These are phyloP conservation scores for Umbilicus rupestris DNA, from an alignment of 164 flowering plant species.

Conservation along the genomic window DNA sequence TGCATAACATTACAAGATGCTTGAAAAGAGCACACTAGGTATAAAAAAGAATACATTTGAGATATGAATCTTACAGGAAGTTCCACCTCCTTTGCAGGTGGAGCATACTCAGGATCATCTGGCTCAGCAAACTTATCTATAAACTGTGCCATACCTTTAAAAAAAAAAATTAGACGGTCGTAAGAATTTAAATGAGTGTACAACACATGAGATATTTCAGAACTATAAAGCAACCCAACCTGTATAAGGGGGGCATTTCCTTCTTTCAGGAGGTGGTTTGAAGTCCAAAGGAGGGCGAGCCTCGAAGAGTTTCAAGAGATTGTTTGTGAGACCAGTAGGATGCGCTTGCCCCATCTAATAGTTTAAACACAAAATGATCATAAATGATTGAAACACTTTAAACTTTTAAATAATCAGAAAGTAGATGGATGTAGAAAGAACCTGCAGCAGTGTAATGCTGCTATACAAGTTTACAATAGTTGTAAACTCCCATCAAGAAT, in stretches of 20 bases:
- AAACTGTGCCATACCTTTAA: constrained; percentile 80
- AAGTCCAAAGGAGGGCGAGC: constrained; percentile 88
- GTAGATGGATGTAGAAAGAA: too few relatives aligned
- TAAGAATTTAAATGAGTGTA: background rate
- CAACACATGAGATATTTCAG: background rate
- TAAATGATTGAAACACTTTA: background rate
- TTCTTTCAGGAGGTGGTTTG: constrained; percentile 91
- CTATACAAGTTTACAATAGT: too few relatives aligned
- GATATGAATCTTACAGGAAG: constrained; percentile 52
- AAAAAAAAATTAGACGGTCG: background rate
- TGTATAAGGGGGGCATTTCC: constrained; percentile 82
- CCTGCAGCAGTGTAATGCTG: too few relatives aligned
- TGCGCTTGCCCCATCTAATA: constrained; percentile 94
- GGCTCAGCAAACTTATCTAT: constrained; percentile 84
- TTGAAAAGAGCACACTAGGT: background rate
- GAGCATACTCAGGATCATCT: constrained; percentile 85
- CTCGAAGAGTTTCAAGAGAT: constrained; percentile 93
- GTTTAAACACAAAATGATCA: background rate
- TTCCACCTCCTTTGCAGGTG: constrained; percentile 73
- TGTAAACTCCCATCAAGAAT: too few relatives aligned
- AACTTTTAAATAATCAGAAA: too few relatives aligned
- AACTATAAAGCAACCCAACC: constrained; percentile 21
- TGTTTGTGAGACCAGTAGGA: constrained; percentile 87
- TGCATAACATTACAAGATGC: too few relatives aligned
- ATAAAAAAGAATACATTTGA: background rate